Conservation (phyloP, 106 monocot genomes). For the Dendrobium huoshanense region DNA sequence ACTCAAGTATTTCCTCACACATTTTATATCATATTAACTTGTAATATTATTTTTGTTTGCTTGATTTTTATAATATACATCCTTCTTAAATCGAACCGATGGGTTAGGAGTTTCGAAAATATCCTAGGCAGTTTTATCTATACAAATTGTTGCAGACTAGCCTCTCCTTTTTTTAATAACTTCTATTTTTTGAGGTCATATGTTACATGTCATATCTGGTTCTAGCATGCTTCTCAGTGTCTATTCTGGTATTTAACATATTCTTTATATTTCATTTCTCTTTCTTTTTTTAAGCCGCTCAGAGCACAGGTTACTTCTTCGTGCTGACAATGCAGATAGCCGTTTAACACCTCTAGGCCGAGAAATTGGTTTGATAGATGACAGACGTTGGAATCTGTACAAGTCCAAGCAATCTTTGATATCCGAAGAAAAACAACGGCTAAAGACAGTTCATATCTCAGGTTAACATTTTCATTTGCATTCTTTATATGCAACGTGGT, state of each 20-base stretch:
- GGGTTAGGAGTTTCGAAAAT: background rate
- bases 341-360: slow-evolving; percentile 91
- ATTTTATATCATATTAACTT: background rate
- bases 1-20: too few species aligned
- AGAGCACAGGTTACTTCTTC: slow-evolving; percentile 87
- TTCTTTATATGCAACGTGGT: background rate
- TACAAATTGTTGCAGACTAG: background rate
- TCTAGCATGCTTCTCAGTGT: background rate
- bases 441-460: slow-evolving; percentile 67
- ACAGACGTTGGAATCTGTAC: slow-evolving; percentile 87
- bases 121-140: background rate
- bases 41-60: background rate
- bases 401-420: slow-evolving; percentile 76
- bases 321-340: slow-evolving; percentile 96
- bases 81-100: background rate
- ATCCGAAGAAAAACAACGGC: slow-evolving; percentile 71
- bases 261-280: background rate
- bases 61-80: background rate
- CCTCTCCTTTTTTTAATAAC: background rate
- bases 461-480: slow-evolving; percentile 35
- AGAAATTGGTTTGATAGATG: slow-evolving; percentile 95
- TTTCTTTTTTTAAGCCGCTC: slow-evolving; percentile 53
- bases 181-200: background rate
- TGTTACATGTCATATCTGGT: background rate
- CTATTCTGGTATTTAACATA: background rate